phyloP scores from a whole-genome alignment of 192 early-diverging fungal genomes.

The Coemansia sp. region DNA sequence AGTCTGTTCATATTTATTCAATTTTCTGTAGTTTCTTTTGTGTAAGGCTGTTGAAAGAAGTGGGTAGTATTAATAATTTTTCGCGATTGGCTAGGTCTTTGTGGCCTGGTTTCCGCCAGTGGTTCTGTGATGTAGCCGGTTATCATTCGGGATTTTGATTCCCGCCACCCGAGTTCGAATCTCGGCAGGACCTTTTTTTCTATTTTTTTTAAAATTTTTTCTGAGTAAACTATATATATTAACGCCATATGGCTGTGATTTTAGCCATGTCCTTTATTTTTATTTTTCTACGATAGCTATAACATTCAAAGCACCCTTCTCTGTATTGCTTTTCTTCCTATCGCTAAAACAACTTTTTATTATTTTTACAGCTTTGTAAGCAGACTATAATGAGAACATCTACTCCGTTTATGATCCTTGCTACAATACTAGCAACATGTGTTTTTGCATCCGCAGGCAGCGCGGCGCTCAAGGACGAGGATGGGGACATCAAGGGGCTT shows the following conservation, averaged over 20 bases:
- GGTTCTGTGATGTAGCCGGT: slow-evolving; percentile 40
- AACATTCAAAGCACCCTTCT: too few species aligned
- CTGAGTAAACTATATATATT: background rate
- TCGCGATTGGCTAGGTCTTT: background rate
- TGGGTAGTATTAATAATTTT: background rate
- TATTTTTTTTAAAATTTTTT: slow-evolving; percentile 7
- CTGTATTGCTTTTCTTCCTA: background rate
- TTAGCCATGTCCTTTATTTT: too few species aligned
- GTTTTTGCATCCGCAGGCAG: background rate
- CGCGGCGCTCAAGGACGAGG: slow-evolving; percentile 2
- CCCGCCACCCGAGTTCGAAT: slow-evolving; percentile 42
- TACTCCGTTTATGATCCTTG: background rate
- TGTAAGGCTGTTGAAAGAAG: too few species aligned
- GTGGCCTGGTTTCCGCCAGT: background rate
- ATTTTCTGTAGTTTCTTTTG: too few species aligned
- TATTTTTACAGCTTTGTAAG: background rate
- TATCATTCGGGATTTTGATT: slow-evolving; percentile 40
- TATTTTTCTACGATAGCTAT: too few species aligned
- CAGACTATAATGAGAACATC: background rate
- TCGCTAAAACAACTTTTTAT: background rate
- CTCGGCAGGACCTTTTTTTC: slow-evolving; percentile 31
- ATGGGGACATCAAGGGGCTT: slow-evolving; percentile 13
- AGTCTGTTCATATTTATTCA: too few species aligned
- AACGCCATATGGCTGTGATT: background rate
- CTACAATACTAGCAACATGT: background rate